phyloP scores from a whole-genome alignment of 2,329 filamentous ascomycete species.

The Orbilia oligospora region DNA sequence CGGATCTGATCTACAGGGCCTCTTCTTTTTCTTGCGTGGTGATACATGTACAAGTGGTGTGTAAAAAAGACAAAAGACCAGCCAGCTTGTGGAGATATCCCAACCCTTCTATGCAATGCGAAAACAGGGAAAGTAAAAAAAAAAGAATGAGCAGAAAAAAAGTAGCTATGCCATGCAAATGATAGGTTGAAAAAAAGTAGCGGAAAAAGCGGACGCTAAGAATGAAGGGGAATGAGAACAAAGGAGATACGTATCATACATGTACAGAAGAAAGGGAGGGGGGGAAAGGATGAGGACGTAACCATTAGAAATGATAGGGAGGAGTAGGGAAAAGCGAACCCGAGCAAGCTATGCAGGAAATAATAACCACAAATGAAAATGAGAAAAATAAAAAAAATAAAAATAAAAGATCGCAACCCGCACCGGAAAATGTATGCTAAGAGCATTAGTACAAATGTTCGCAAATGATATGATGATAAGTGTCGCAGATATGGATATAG shows the following conservation, averaged over 20 bases:
- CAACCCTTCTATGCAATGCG: constrained; percentile 59
- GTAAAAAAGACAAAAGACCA: constrained; percentile 37
- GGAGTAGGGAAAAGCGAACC: constrained; percentile 36
- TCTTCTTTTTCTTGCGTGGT: constrained; percentile 28
- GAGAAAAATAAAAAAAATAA: not conserved
- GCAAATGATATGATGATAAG: constrained; percentile 22
- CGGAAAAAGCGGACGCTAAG: constrained; percentile 35
- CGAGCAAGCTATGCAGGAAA: constrained; percentile 58
- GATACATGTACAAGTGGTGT: constrained; percentile 45
- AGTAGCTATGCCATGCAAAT: constrained; percentile 26
- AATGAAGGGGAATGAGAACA: constrained; percentile 33
- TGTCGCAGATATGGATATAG: constrained; percentile 22
- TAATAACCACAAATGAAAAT: constrained; percentile 23
- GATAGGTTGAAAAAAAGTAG: constrained; percentile 16
- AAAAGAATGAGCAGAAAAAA: constrained; percentile 20
- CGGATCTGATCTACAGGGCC: constrained; percentile 56
- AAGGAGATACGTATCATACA: constrained; percentile 59
- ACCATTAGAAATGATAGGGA: constrained; percentile 49
- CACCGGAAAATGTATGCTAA: constrained; percentile 56
- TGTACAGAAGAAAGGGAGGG: constrained; percentile 42
- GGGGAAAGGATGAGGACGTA: constrained; percentile 32
- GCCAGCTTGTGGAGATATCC: constrained; percentile 56
- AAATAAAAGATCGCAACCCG: constrained; percentile 51
- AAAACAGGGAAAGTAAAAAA: constrained; percentile 15
- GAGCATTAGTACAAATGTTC: constrained; percentile 39